Base-by-base conservation (phyloP, 306 rosid species). In the Delonix regia region DNA sequence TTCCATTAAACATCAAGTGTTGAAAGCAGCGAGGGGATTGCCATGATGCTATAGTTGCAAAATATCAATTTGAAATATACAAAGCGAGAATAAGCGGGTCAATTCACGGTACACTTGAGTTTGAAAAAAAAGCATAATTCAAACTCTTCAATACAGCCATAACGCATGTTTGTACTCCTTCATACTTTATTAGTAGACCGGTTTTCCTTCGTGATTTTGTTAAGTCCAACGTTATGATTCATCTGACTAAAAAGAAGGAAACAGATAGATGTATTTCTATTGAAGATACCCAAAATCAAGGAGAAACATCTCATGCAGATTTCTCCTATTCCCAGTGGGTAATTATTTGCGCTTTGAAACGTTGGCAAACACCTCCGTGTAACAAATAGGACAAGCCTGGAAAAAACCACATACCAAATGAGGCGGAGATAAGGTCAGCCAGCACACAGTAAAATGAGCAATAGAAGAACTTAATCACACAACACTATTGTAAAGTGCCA, bases 341-440 rank as follows among this genome's bases (percentile, higher is more conserved):
- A 61, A 77, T 49, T 73, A 81, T 80, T 85, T 83, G 49, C 64
- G 83, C 81, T 81, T 89, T 3, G 92, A 85, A 64, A 74, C 80
- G 69, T 87, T 90, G 45, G 87, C 93, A 62, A 88, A 94, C 65
- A 94, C 97, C 80, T 94, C 96, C 11, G 90, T 89, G 89, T 89
- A 90, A 85, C 98, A 94, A 68, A 94, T 86, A 67, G 98, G 98
- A 81, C 98, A 94, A 63, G 98, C 98, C 98, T 94, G 91, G 59
- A 72, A 41, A 55, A 33, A 62, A 3, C 30, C 39, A 19, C 64
- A 18, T 9, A 51, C 25, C 24, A 51, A 3, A 66, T 57, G 51
- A 76, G 41, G 41, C 33, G 5, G 41, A 7, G 5, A 38, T 2
- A 42, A 41, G 9, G 25, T 73, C 0, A 63, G 27, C 47, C 13